Evolutionary conservation across 176 grass and related monocot genomes (phyloP).

Genomic region (Poa pratensis): DNA sequence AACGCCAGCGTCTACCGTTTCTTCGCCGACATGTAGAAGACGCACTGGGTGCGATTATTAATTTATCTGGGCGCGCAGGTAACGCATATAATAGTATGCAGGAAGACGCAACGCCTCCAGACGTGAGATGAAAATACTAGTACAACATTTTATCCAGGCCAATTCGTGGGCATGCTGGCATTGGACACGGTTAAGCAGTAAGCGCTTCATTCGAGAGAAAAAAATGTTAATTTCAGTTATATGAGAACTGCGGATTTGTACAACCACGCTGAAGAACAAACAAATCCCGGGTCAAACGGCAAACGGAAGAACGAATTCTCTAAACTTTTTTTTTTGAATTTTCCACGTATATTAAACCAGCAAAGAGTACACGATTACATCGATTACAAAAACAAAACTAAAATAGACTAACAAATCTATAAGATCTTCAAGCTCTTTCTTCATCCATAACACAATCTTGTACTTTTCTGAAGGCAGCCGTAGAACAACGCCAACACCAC

Average conservation of each 20-base stretch:
- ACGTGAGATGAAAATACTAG: neutral
- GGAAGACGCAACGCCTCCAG: neutral
- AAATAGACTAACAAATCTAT: too few species aligned
- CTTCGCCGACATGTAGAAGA: constrained; percentile 52
- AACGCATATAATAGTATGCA: neutral
- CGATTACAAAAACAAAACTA: too few species aligned
- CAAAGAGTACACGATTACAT: too few species aligned
- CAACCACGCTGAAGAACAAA: constrained; percentile 44
- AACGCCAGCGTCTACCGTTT: constrained; percentile 72
- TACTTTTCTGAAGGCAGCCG: too few species aligned
- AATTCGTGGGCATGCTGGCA: neutral
- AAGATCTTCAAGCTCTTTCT: too few species aligned
- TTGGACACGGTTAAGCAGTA: neutral
- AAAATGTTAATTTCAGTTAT: neutral
- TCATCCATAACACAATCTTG: too few species aligned
- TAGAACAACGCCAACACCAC: too few species aligned
- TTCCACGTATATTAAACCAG: too few species aligned
- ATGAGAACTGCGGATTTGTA: constrained; percentile 20
- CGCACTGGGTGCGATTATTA: neutral
- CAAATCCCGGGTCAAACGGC: neutral
- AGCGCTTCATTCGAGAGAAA: neutral
- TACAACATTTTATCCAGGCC: neutral
- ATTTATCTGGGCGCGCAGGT: neutral
- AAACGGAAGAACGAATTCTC: constrained; percentile 35
- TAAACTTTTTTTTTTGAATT: neutral